phyloP scores from a whole-genome alignment of 2,329 filamentous ascomycete genomes.

The Xylariaceae sp. region DNA sequence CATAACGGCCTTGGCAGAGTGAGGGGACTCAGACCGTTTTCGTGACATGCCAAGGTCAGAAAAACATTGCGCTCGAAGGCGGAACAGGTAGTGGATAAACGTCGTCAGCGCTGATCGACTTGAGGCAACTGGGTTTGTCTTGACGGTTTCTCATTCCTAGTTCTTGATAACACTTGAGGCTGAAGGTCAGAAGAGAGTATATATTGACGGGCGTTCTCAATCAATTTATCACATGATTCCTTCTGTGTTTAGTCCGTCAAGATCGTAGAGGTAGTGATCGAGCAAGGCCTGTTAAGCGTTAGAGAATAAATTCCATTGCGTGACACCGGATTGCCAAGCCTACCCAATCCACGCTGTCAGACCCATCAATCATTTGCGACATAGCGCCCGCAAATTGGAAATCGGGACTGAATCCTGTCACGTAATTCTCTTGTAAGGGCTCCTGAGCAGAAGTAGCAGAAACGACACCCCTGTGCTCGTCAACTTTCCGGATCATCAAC shows the following conservation, averaged over 20 bases:
- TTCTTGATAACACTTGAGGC: no score
- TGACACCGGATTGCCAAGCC: background rate
- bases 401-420: background rate
- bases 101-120: no score
- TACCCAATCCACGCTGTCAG: background rate
- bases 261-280: background rate
- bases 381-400: background rate
- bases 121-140: no score
- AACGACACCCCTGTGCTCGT: background rate
- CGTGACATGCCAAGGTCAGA: no score
- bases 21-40: no score
- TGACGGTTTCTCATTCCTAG: no score
- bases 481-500: conserved; percentile 14
- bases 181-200: no score
- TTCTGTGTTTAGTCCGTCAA: background rate
- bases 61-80: no score
- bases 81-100: no score
- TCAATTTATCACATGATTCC: background rate
- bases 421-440: background rate
- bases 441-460: background rate
- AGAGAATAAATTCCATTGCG: background rate
- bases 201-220: no score
- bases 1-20: no score
- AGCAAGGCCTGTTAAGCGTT: background rate
- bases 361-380: background rate